Conservation (phyloP, 2,329 filamentous ascomycete species). For the Aspergillus sp. region DNA sequence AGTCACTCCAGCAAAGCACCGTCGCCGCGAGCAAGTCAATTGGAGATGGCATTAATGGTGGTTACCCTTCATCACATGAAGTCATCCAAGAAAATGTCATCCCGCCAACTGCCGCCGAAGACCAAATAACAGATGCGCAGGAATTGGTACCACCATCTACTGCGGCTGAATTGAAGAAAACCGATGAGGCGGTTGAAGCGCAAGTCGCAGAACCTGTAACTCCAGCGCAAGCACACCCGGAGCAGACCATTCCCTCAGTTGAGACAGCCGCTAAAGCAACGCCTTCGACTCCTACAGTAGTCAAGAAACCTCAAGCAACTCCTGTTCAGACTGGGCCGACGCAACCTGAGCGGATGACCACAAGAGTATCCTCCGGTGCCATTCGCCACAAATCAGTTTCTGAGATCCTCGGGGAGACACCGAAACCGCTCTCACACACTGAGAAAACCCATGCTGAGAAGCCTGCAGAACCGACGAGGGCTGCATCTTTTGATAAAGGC, state of each 20-base stretch:
- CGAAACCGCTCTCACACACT: slow-evolving; percentile 31
- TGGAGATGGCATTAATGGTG: slow-evolving; percentile 10
- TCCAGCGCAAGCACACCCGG: slow-evolving; percentile 10
- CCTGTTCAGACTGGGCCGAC: slow-evolving; percentile 24
- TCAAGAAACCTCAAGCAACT: slow-evolving; percentile 21
- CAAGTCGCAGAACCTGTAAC: background rate
- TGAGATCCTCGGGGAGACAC: slow-evolving; percentile 63
- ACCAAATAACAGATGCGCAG: slow-evolving; percentile 15
- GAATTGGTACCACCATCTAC: slow-evolving; percentile 3
- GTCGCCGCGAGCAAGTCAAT: slow-evolving; percentile 15
- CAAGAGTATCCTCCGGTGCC: slow-evolving; percentile 64
- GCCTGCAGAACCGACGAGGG: slow-evolving; percentile 18
- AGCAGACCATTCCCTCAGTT: slow-evolving; percentile 6
- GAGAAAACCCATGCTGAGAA: slow-evolving; percentile 35
- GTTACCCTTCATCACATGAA: slow-evolving; percentile 17
- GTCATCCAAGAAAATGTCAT: slow-evolving; percentile 20
- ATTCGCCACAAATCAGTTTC: slow-evolving; percentile 69
- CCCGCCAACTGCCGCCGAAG: slow-evolving; percentile 7
- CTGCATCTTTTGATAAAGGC: slow-evolving; percentile 14
- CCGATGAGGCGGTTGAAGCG: slow-evolving; percentile 5
- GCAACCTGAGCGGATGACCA: slow-evolving; percentile 57
- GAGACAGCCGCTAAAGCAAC: slow-evolving; percentile 9
- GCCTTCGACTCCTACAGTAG: slow-evolving; percentile 11
- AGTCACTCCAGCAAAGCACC: slow-evolving; percentile 30
- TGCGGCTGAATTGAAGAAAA: slow-evolving; percentile 9